A percentile compares a stretch with the other conserved stretches of the same genome.
These are phyloP conservation scores for Prunus mira DNA, from an alignment of 306 rosid species.

Conservation along the genomic window DNA sequence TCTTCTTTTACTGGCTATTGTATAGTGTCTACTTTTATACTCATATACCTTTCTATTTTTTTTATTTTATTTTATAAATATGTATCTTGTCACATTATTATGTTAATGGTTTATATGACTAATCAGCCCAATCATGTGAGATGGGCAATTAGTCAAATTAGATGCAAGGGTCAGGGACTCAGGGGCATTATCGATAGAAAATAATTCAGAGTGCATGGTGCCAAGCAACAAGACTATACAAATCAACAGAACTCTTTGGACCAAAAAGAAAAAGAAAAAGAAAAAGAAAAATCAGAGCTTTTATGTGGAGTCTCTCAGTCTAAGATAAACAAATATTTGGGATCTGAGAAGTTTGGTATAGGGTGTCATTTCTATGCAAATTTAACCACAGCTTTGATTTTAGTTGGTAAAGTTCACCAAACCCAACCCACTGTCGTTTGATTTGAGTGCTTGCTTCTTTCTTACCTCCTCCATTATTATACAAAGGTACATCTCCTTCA, in stretches of 20 bases:
- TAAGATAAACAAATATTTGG: not conserved
- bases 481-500: not conserved
- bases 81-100: not conserved
- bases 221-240: not conserved
- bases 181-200: too few relatives aligned
- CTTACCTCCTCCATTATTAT: constrained; percentile 11
- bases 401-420: constrained; percentile 6
- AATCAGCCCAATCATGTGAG: constrained; percentile 2
- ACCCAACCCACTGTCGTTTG: not conserved
- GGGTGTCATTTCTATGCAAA: not conserved
- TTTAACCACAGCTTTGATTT: not conserved
- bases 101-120: not conserved
- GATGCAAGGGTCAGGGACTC: not conserved
- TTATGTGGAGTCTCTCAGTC: not conserved
- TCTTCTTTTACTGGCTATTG: not conserved
- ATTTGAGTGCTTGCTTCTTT: not conserved
- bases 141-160: not conserved
- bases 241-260: not conserved
- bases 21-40: not conserved
- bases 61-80: not conserved
- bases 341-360: not conserved
- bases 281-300: not conserved
- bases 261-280: not conserved
- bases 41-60: not conserved
- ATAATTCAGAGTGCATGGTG: too few relatives aligned